phyloP scores from a whole-genome alignment of 306 rosid genomes.

The Aeschynomene evenia region DNA sequence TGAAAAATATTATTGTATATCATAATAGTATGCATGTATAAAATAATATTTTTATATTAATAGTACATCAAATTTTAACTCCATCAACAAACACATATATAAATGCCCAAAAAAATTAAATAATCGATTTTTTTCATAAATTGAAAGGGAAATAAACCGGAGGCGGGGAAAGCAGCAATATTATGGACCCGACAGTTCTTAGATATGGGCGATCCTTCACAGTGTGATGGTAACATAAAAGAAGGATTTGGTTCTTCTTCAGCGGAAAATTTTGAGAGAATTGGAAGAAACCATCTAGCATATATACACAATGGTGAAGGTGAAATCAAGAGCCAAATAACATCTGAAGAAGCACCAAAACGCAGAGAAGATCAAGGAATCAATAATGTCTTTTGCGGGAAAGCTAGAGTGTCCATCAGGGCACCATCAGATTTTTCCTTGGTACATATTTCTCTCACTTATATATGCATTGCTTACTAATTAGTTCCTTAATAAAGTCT shows the following conservation, averaged over 20 bases:
- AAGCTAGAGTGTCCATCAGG: constrained; percentile 51
- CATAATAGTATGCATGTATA: too few species aligned
- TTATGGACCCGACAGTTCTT: constrained; percentile 30
- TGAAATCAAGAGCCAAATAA: constrained; percentile 21
- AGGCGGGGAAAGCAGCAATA: constrained; percentile 20
- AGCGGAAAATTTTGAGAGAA: neutral
- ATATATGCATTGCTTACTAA: too few species aligned
- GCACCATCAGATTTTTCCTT: constrained; percentile 43
- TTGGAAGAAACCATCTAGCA: constrained; percentile 15
- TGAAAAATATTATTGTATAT: too few species aligned
- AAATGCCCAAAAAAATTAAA: neutral
- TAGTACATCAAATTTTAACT: too few species aligned
- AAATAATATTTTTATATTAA: too few species aligned
- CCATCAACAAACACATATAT: too few species aligned
- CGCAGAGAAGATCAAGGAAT: constrained; percentile 19
- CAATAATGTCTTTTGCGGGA: constrained; percentile 30
- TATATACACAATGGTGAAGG: constrained; percentile 4
- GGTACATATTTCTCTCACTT: constrained; percentile 35
- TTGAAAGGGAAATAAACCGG: constrained; percentile 7
- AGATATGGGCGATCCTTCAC: constrained; percentile 29
- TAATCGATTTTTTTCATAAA: neutral
- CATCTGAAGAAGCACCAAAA: constrained; percentile 20
- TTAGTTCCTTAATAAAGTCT: too few species aligned
- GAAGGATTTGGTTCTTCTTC: constrained; percentile 21
- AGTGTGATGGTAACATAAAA: constrained; percentile 23